Evolutionary conservation across 2,329 filamentous ascomycete genomes (phyloP).

Genomic region (Chaetomiaceae sp.): DNA sequence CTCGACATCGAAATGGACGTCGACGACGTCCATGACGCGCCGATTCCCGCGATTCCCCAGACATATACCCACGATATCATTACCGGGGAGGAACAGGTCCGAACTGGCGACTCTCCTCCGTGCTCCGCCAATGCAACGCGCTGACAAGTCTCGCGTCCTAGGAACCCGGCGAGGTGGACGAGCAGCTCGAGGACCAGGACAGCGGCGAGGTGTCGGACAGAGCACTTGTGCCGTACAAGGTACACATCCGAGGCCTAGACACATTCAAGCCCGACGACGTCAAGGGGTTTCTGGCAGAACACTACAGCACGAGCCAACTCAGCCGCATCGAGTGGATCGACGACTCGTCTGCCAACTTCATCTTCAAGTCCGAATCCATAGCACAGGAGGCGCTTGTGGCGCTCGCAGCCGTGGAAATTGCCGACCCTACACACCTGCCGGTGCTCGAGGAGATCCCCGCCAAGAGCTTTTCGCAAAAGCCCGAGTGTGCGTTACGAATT

Average conservation of each 20-base stretch:
- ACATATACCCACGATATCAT: constrained; percentile 27
- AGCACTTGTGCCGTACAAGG: constrained; percentile 50
- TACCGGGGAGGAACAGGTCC: constrained; percentile 28
- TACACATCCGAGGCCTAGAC: constrained; percentile 82
- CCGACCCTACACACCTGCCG: constrained; percentile 52
- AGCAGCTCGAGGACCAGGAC: constrained; percentile 21
- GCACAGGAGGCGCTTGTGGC: constrained; percentile 52
- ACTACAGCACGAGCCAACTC: constrained; percentile 54
- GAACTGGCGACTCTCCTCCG: constrained; percentile 2
- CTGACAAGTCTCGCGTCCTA: constrained; percentile 21
- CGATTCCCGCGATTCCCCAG: constrained; percentile 25
- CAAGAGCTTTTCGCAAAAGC: constrained; percentile 62
- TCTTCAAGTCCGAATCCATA: constrained; percentile 57
- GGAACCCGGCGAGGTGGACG: constrained; percentile 40
- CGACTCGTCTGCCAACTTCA: constrained; percentile 81
- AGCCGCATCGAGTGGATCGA: constrained; percentile 87
- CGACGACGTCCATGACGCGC: constrained; percentile 33
- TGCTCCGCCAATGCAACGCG: background rate
- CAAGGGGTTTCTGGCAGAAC: constrained; percentile 64
- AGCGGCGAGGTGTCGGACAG: constrained; percentile 26
- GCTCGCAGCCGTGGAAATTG: constrained; percentile 47
- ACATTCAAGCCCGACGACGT: constrained; percentile 76
- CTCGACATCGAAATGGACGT: constrained; percentile 68
- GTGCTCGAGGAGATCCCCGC: constrained; percentile 62
- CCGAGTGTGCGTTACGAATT: constrained; percentile 65